Conservation (phyloP, 2,329 filamentous ascomycete genomes). For the Scedosporium apiospermum region DNA sequence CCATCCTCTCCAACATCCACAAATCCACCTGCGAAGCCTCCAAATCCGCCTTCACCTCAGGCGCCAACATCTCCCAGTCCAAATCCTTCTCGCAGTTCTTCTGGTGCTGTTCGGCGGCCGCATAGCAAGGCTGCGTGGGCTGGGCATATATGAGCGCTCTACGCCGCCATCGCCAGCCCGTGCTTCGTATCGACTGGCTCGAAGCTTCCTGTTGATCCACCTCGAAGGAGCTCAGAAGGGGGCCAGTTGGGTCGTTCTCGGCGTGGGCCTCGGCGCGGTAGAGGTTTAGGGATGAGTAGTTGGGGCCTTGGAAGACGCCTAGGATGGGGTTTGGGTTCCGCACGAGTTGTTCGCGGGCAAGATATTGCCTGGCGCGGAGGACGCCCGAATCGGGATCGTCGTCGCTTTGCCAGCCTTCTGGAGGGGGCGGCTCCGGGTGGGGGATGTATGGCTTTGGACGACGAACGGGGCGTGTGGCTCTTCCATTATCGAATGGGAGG, state of each 20-base stretch:
- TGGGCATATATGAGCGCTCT: not conserved
- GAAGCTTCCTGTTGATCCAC: conserved; percentile 32
- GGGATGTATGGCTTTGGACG: conserved; percentile 38
- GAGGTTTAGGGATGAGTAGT: conserved; percentile 35
- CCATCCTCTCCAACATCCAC: conserved; percentile 2
- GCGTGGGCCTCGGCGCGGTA: conserved; percentile 40
- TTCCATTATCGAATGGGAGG: conserved; percentile 22
- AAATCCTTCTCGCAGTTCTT: conserved; percentile 20
- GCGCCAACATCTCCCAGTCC: conserved; percentile 14
- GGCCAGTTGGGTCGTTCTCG: conserved; percentile 28
- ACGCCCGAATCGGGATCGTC: conserved; percentile 17
- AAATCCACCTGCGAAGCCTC: conserved; percentile 18
- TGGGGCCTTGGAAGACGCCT: conserved; percentile 46
- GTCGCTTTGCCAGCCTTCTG: not conserved
- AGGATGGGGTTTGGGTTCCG: conserved; percentile 35
- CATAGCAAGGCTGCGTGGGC: conserved; percentile 6
- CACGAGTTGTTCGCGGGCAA: conserved; percentile 30
- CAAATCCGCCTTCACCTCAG: conserved; percentile 11
- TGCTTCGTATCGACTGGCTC: conserved; percentile 17
- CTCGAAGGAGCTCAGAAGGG: conserved; percentile 35
- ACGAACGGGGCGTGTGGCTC: conserved; percentile 23
- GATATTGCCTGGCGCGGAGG: conserved; percentile 18
- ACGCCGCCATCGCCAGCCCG: not conserved
- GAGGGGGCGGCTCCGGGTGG: conserved; percentile 38
- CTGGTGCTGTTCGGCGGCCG: conserved; percentile 12